Base-by-base conservation (phyloP, 352 stramenopile genomes). In the Globisporangium cylindrosporum region DNA sequence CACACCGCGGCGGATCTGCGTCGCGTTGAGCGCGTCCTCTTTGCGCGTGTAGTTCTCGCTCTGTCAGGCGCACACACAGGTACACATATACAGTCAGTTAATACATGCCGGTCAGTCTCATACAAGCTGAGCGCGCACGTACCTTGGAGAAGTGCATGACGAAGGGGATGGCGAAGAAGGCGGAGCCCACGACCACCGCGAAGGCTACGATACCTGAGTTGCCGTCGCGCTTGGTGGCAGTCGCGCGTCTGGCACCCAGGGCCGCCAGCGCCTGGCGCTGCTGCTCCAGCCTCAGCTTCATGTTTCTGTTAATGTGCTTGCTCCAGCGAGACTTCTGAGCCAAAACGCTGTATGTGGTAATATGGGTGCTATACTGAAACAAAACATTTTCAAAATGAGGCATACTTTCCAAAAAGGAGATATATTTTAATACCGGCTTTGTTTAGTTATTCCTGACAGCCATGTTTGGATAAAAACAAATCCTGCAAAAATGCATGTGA, bases 81-180 rank as follows among this genome's bases (percentile, higher is more conserved):
- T 4, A 36, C 8, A 51, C 53, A 51, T 18, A 54, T 8, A 54
- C 22, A 49, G 32, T n/a, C 36, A 41, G 15, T 18, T 43, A 59
- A 25, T 27, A 36, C 32, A 6, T 6, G 32, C 32, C 32, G 8
- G 7, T 36, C 32, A 29, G n/a, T 5, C 9, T 18, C 27, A 38
- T 14, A 1, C 8, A 41, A 41, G 36, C 36, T 41, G 8, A 41
- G 10, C 10, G 34, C 53, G 48, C 43, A 18, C 49, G 48, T 55
- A 90, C 84, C 80, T 92, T 92, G 59, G 77, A 75, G 27, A 79
- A 88, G 72, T 92, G 82, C 38, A 81, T 80, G 9, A 88, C 55
- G 64, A 91, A 92, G 14, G 84, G 84, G 59, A 92, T 83, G 51
- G 82, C 88, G 72, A 92, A 92, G 72, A 91, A 91, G 15, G 77